phyloP scores from a whole-genome alignment of 208 protist species.

The Trichomonas gallinae region DNA sequence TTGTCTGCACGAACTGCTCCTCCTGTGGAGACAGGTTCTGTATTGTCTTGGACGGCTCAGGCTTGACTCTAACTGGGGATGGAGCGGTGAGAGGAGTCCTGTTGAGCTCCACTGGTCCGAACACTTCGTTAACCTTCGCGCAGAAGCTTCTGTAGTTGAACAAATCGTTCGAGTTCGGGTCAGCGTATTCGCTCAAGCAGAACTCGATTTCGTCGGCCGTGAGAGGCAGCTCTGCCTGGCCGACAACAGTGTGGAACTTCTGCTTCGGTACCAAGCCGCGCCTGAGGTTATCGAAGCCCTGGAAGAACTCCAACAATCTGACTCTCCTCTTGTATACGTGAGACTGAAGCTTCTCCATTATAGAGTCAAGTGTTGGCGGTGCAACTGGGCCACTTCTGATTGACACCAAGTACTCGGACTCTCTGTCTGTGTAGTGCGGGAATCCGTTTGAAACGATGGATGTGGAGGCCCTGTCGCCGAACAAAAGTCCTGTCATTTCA shows the following conservation, averaged over 20 bases:
- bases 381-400: neutral
- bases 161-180: neutral
- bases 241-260: neutral
- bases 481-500: neutral
- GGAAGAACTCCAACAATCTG: neutral
- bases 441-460: neutral
- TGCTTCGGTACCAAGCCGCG: neutral
- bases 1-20: neutral
- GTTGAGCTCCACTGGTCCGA: neutral
- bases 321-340: neutral
- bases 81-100: neutral
- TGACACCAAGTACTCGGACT: neutral
- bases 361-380: neutral
- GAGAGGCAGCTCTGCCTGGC: neutral
- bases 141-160: neutral
- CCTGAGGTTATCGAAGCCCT: neutral
- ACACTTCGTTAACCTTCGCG: neutral
- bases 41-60: neutral
- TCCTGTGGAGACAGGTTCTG: neutral
- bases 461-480: neutral
- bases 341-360: neutral
- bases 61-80: neutral
- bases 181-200: neutral
- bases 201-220: neutral
- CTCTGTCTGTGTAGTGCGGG: neutral